These are phyloP conservation scores for Carpinus fangiana DNA, from an alignment of 306 rosid genomes.

Conservation along the genomic window DNA sequence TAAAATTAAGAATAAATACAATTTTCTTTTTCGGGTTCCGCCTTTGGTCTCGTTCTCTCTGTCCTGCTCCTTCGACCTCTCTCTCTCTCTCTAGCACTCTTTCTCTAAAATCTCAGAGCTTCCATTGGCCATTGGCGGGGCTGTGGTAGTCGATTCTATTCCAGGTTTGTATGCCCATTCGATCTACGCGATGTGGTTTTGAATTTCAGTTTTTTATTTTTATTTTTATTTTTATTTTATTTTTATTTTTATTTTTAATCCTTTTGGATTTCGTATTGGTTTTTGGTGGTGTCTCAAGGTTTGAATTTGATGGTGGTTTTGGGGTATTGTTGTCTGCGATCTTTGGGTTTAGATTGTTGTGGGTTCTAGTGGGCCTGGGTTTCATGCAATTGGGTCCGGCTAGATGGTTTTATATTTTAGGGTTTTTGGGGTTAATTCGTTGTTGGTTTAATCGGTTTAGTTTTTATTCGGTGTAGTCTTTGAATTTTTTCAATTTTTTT, in stretches of 20 bases:
- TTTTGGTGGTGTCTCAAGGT: constrained; percentile 33
- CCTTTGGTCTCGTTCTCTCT: constrained; percentile 42
- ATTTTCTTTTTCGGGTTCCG: constrained; percentile 54
- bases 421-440: constrained; percentile 22
- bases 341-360: constrained; percentile 30
- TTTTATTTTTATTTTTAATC: too few relatives aligned
- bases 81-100: constrained; percentile 33
- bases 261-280: neutral
- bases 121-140: constrained; percentile 51
- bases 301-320: constrained; percentile 47
- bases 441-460: constrained; percentile 26
- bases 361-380: constrained; percentile 21
- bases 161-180: constrained; percentile 67
- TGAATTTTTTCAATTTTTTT: neutral
- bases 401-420: constrained; percentile 35
- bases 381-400: constrained; percentile 33
- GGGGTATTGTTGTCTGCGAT: constrained; percentile 45
- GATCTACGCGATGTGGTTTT: constrained; percentile 49
- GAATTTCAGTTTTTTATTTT: constrained; percentile 9
- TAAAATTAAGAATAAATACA: constrained; percentile 10
- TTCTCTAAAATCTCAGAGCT: constrained; percentile 69
- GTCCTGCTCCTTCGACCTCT: constrained; percentile 52
- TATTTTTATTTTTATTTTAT: too few relatives aligned
- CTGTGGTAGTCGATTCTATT: constrained; percentile 52
- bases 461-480: constrained; percentile 27